phyloP scores from a whole-genome alignment of 495 filamentous ascomycete species.

The Hyaloscypha bicolor region DNA sequence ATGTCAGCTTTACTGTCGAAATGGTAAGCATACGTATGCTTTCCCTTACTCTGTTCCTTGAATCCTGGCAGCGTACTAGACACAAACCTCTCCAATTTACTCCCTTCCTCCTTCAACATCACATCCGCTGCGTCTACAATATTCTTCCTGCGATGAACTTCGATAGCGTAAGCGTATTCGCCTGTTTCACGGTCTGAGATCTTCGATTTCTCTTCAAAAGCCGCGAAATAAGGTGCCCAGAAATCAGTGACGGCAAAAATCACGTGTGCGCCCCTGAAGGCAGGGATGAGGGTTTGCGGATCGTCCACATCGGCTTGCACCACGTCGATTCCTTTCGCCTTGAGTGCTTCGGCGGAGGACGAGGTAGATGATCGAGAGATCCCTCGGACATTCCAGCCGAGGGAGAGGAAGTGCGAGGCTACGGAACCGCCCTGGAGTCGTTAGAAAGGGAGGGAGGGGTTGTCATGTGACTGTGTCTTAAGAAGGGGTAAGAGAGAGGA shows the following conservation, averaged over 20 bases:
- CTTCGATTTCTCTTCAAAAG: constrained; percentile 22
- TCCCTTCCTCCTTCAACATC: constrained; percentile 19
- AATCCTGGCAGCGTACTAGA: constrained; percentile 39
- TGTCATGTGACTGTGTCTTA: too few species aligned
- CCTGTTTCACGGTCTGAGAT: constrained; percentile 22
- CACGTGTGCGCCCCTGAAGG: constrained; percentile 49
- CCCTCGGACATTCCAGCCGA: constrained; percentile 46
- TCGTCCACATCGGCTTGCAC: constrained; percentile 50
- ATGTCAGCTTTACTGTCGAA: constrained; percentile 41
- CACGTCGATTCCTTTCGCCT: constrained; percentile 48
- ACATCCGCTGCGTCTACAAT: constrained; percentile 51
- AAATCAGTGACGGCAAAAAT: constrained; percentile 62
- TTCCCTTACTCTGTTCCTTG: constrained; percentile 37
- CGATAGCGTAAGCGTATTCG: constrained; percentile 18
- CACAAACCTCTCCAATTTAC: constrained; percentile 50
- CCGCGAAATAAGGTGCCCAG: constrained; percentile 38
- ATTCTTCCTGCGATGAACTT: constrained; percentile 34
- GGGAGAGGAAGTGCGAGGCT: constrained; percentile 40
- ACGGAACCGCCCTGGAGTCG: constrained; percentile 48
- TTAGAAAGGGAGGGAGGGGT: not conserved
- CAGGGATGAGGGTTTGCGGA: constrained; percentile 41
- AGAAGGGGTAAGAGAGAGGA: not conserved
- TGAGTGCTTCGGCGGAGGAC: constrained; percentile 38
- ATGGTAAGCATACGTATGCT: constrained; percentile 43
- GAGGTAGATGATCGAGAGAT: constrained; percentile 46